Conservation (phyloP, 2,329 filamentous ascomycete species). For the Drechslera avenae region DNA sequence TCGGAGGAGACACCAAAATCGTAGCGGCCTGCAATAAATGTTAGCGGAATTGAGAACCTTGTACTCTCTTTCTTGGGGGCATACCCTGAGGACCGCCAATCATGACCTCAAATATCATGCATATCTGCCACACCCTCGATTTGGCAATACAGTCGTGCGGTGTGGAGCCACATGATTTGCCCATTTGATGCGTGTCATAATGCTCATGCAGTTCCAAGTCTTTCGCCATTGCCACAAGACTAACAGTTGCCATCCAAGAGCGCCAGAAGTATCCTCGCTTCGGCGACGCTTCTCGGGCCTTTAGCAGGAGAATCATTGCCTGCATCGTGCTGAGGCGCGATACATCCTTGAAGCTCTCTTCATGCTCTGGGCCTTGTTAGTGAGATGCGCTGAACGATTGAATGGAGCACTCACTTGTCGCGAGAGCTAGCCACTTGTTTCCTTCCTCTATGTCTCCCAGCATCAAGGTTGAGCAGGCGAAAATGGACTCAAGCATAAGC, state of each 20-base stretch:
- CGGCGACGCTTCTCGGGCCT: slow-evolving; percentile 88
- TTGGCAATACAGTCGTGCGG: slow-evolving; percentile 80
- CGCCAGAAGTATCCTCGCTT: slow-evolving; percentile 96
- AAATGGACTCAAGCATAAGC: slow-evolving; percentile 84
- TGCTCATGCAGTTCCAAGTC: slow-evolving; percentile 91
- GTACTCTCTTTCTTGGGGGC: background rate
- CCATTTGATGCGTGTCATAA: slow-evolving; percentile 75
- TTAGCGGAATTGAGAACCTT: slow-evolving; percentile 9
- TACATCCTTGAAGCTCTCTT: slow-evolving; percentile 91
- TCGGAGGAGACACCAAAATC: slow-evolving; percentile 78
- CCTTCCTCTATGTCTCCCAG: slow-evolving; percentile 83
- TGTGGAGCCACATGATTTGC: slow-evolving; percentile 70
- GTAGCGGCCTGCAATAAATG: slow-evolving; percentile 59
- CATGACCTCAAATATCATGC: slow-evolving; percentile 88
- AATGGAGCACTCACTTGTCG: slow-evolving; percentile 69
- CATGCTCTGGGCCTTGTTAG: slow-evolving; percentile 67
- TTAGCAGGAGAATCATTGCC: slow-evolving; percentile 83
- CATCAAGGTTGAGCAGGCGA: slow-evolving; percentile 84
- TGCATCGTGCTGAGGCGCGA: slow-evolving; percentile 90
- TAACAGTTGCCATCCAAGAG: slow-evolving; percentile 95
- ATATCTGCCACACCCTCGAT: slow-evolving; percentile 86
- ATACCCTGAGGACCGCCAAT: slow-evolving; percentile 90
- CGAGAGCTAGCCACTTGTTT: slow-evolving; percentile 90
- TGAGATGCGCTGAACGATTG: background rate
- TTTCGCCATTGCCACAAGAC: slow-evolving; percentile 90